Conservation (phyloP, 768 basidiomycete species). For the Xerocomellus chrysenteron region DNA sequence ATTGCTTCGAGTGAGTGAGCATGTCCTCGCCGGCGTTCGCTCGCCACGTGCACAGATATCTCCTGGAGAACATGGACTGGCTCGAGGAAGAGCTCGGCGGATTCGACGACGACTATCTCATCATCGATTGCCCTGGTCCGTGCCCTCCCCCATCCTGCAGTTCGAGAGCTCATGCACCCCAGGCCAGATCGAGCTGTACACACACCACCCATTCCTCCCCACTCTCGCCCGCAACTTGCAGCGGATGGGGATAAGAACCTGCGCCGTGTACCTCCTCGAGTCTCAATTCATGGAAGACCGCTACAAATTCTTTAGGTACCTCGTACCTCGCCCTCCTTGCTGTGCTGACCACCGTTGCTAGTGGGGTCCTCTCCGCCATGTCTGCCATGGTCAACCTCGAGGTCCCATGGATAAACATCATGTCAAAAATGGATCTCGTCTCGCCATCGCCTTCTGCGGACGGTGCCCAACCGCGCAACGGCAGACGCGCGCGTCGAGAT, state of each 20-base stretch:
- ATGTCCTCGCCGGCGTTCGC: slow-evolving; percentile 11
- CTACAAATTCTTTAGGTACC: slow-evolving; percentile 92
- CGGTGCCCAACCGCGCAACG: slow-evolving; percentile 63
- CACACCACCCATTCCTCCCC: slow-evolving; percentile 96
- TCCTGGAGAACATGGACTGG: slow-evolving; percentile 98
- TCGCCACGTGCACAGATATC: slow-evolving; percentile 60
- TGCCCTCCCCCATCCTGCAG: neutral
- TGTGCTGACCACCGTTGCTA: slow-evolving; percentile 29
- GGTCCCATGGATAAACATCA: slow-evolving; percentile 94
- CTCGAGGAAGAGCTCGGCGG: slow-evolving; percentile 93
- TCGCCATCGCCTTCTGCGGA: slow-evolving; percentile 38
- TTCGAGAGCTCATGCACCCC: slow-evolving; percentile 6
- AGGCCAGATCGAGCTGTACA: slow-evolving; percentile 99
- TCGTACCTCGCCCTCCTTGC: neutral
- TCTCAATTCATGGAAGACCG: slow-evolving; percentile 99
- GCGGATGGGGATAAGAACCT: slow-evolving; percentile 80
- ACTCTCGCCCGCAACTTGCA: slow-evolving; percentile 75
- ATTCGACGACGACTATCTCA: slow-evolving; percentile 93
- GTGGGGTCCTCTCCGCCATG: slow-evolving; percentile 97
- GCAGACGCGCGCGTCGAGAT: slow-evolving; percentile 69
- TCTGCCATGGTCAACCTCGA: slow-evolving; percentile 98
- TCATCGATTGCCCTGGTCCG: slow-evolving; percentile 88
- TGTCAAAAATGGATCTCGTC: slow-evolving; percentile 99
- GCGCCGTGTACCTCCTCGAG: slow-evolving; percentile 90
- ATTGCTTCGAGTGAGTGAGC: slow-evolving; percentile 98